Percentiles rank a stretch among this genome's conserved stretches.
phyloP scores from a whole-genome alignment of 495 filamentous ascomycete genomes.

The Aspergillus nanangensis region DNA sequence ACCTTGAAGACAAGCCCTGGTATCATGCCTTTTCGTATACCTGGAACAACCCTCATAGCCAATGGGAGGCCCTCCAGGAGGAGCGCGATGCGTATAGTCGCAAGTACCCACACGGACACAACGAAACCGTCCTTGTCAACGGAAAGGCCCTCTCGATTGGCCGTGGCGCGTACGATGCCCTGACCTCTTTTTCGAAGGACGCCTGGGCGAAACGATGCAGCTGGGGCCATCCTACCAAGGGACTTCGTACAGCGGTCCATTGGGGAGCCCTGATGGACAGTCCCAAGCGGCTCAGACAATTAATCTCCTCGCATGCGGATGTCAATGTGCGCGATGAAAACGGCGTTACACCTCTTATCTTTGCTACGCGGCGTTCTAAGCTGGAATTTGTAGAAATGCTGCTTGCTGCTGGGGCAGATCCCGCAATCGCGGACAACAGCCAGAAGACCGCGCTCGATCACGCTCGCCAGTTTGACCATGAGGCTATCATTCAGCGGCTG shows the following conservation, averaged over 20 bases:
- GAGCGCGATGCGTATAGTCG: background rate
- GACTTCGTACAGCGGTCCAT: background rate
- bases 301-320: background rate
- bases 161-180: background rate
- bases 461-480: background rate
- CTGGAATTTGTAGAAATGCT: background rate
- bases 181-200: background rate
- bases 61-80: background rate
- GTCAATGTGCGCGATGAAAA: background rate
- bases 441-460: background rate
- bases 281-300: background rate
- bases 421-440: background rate
- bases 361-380: background rate
- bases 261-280: background rate
- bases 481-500: background rate
- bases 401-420: background rate
- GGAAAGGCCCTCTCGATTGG: background rate
- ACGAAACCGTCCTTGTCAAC: background rate
- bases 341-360: background rate
- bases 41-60: background rate
- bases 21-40: slow-evolving; percentile 1
- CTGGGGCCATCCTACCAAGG: background rate
- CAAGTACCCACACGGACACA: background rate
- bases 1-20: background rate
- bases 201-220: background rate